Evolutionary conservation across 2,329 filamentous ascomycete genomes (phyloP).

Genomic region (Dactylellina sp.): DNA sequence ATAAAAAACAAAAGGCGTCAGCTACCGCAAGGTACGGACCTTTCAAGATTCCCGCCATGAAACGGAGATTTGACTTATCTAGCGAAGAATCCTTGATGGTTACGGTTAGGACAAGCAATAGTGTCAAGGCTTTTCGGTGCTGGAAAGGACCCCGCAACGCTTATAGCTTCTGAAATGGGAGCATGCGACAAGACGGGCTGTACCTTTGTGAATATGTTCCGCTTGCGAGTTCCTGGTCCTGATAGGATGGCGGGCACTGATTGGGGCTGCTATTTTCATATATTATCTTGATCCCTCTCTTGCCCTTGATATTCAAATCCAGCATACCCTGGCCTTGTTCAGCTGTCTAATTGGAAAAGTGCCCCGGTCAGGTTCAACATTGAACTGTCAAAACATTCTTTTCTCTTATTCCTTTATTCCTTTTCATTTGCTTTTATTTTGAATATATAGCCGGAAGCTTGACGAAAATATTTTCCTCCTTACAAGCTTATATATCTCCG

Average conservation of each 20-base stretch:
- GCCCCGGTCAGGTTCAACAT: not conserved
- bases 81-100: slow-evolving; percentile 24
- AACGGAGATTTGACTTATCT: slow-evolving; percentile 52
- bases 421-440: not conserved
- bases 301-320: slow-evolving; percentile 7
- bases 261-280: slow-evolving; percentile 17
- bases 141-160: slow-evolving; percentile 37
- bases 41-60: slow-evolving; percentile 31
- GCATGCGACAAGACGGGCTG: slow-evolving; percentile 17
- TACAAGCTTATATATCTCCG: not conserved
- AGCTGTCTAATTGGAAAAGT: slow-evolving; percentile 7
- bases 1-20: slow-evolving; percentile 28
- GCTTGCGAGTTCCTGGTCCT: slow-evolving; percentile 34
- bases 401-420: not conserved
- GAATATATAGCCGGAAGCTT: not conserved
- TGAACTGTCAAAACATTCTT: slow-evolving; percentile 3
- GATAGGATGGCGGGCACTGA: slow-evolving; percentile 27
- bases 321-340: slow-evolving; percentile 35
- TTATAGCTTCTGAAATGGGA: slow-evolving; percentile 48
- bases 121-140: slow-evolving; percentile 13
- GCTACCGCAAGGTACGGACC: slow-evolving; percentile 32
- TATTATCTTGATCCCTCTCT: slow-evolving; percentile 27
- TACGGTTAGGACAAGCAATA: slow-evolving; percentile 10
- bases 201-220: slow-evolving; percentile 41
- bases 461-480: not conserved